Base-by-base conservation (phyloP, 257 asterid species). In the Rauvolfia tetraphylla region DNA sequence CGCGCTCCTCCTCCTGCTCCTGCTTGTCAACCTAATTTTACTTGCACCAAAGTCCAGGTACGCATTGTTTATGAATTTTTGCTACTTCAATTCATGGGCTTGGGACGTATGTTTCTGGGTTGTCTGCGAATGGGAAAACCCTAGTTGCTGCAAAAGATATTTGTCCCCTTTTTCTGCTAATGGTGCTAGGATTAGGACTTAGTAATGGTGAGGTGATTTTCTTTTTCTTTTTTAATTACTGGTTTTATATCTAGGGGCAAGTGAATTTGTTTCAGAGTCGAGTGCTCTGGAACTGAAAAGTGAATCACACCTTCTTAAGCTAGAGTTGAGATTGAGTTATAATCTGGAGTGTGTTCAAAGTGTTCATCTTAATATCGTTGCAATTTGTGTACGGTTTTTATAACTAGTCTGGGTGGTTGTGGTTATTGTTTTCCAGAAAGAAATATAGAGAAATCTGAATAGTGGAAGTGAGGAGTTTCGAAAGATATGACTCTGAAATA, bases 1-100 rank as follows among this genome's bases (percentile, higher is more conserved):
- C 63, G 54, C 61, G 23, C 51, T 39, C 51, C 84, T 6, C 66
- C 82, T 71, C 68, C 83, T 8, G 71, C 85, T 23, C 84, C 83
- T 8, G 71, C 85, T 23, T 83, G 80, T 20, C 84, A 68, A 46
- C 87, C 84, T 79, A 86, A 91, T 89, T 93, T 86, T 74, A 76
- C 86, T 76, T 79, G 83, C 78, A 23, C 6, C 31, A 80, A 75
- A 78, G 87, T 83, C 1, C 84, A 79, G 84, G 87, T 84, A 76
- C 13, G 54, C 70, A 11, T 33, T 39, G 17, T 63, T 77, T 57
- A 18, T 8, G 1, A 63, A 79, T 58, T 72, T n/a, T 38, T 59
- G 27, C 27, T 73, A 0, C 34, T 1, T 36, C 4, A 46, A 39
- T 27, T 27, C 46, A 23, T 57, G 53, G 62, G 48, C 38, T 67